Evolutionary conservation across 1,284 basidiomycete species (phyloP).

Genomic region (Tremellales sp.): DNA sequence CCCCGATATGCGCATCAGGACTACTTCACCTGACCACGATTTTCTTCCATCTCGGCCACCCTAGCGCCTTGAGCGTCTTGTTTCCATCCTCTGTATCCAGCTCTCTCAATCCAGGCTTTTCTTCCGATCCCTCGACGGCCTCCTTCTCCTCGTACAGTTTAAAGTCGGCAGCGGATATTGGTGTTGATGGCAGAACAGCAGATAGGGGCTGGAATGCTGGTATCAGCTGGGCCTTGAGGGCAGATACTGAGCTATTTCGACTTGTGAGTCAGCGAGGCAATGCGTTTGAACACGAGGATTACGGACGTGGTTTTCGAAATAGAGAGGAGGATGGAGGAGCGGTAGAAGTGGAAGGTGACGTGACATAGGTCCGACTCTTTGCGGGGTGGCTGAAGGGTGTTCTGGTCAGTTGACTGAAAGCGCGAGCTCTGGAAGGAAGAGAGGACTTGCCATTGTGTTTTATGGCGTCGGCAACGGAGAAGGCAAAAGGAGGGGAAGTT

Average conservation of each 20-base stretch:
- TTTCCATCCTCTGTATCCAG: constrained; percentile 15
- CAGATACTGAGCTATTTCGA: constrained; percentile 21
- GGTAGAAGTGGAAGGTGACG: constrained; percentile 38
- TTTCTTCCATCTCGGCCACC: constrained; percentile 40
- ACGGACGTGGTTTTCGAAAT: constrained; percentile 37
- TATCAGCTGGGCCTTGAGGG: constrained; percentile 26
- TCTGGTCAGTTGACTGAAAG: neutral
- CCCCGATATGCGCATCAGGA: neutral
- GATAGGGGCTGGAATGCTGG: constrained; percentile 29
- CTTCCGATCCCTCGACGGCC: constrained; percentile 22
- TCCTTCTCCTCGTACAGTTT: constrained; percentile 33
- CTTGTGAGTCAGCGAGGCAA: neutral
- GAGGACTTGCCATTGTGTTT: constrained; percentile 12
- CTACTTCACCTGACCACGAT: constrained; percentile 36
- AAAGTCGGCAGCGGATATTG: constrained; percentile 21
- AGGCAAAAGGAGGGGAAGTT: neutral
- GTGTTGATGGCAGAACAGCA: constrained; percentile 13
- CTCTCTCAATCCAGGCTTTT: constrained; percentile 9
- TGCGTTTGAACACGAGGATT: neutral
- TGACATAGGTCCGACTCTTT: constrained; percentile 33
- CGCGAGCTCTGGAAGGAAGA: neutral
- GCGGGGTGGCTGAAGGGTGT: constrained; percentile 25
- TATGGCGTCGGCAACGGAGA: neutral
- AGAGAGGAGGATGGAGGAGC: constrained; percentile 36
- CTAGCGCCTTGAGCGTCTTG: constrained; percentile 18